These are phyloP conservation scores for Pterocarpus macrocarpus DNA, from an alignment of 306 rosid genomes.

Conservation along the genomic window DNA sequence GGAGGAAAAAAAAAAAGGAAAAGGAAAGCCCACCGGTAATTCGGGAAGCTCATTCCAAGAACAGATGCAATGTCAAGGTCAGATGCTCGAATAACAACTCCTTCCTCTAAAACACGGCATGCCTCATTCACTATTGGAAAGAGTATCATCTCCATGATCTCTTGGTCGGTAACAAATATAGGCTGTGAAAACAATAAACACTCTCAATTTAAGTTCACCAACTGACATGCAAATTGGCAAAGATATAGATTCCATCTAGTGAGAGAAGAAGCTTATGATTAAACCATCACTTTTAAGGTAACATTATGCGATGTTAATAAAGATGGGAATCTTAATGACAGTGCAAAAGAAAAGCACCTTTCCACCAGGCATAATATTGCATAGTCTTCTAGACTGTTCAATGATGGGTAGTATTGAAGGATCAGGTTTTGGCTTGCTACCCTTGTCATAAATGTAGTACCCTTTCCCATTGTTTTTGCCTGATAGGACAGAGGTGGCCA, in stretches of 20 bases:
- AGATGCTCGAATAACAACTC: constrained; percentile 81
- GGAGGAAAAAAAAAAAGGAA: not conserved
- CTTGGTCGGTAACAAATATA: constrained; percentile 80
- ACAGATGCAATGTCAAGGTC: constrained; percentile 94
- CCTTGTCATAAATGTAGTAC: constrained; percentile 79
- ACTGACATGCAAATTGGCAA: not conserved
- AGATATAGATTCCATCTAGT: not conserved
- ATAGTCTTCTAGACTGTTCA: constrained; percentile 74
- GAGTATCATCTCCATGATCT: constrained; percentile 91
- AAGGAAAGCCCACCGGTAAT: constrained; percentile 64
- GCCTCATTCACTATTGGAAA: constrained; percentile 97
- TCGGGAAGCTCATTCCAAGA: constrained; percentile 99
- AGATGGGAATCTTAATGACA: constrained; percentile 30
- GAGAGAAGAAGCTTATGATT: not conserved
- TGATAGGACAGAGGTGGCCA: constrained; percentile 39
- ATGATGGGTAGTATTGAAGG: constrained; percentile 69
- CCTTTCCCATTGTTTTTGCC: constrained; percentile 97
- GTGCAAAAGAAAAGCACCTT: constrained; percentile 65
- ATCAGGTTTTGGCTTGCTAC: constrained; percentile 92
- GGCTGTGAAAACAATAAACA: constrained; percentile 65
- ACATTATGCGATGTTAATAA: constrained; percentile 12
- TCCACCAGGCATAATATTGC: constrained; percentile 78
- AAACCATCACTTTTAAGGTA: constrained; percentile 18
- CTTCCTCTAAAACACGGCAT: constrained; percentile 91
- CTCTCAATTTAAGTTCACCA: constrained; percentile 29